phyloP scores from a whole-genome alignment of 2,329 filamentous ascomycete species.

The Didymella exigua region DNA sequence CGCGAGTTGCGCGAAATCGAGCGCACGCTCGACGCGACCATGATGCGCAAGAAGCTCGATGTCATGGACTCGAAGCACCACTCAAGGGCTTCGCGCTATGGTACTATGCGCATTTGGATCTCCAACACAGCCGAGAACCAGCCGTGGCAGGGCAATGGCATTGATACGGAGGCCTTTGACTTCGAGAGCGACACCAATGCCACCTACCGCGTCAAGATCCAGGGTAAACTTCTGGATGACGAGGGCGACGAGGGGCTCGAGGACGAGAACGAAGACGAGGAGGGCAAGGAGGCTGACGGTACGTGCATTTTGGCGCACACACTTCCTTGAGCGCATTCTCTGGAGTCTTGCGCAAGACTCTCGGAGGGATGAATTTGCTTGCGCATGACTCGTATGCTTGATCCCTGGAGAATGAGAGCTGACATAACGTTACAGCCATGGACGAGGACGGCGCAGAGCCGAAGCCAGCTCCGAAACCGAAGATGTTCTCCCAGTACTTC shows the following conservation, averaged over 20 bases:
- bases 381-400: neutral
- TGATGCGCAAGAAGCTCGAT: conserved; percentile 92
- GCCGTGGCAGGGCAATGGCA: conserved; percentile 78
- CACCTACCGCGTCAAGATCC: conserved; percentile 88
- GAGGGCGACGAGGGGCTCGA: conserved; percentile 44
- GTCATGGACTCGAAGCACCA: conserved; percentile 81
- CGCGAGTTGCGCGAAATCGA: conserved; percentile 84
- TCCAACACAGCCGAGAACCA: conserved; percentile 94
- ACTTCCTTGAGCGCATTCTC: neutral
- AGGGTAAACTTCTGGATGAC: conserved; percentile 76
- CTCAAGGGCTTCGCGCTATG: conserved; percentile 76
- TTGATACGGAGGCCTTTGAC: conserved; percentile 78
- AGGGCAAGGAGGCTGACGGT: conserved; percentile 57
- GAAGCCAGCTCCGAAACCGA: conserved; percentile 52
- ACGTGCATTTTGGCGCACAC: conserved; percentile 9
- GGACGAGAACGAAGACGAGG: conserved; percentile 41
- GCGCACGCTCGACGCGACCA: conserved; percentile 84
- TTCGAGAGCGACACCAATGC: conserved; percentile 78
- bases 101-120: conserved; percentile 90
- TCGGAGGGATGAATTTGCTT: neutral
- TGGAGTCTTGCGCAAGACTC: neutral
- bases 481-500: conserved; percentile 77
- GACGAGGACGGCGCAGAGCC: conserved; percentile 61
- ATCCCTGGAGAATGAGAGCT: neutral
- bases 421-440: conserved; percentile 13